A percentile compares a stretch with the other conserved stretches of the same genome.
Conservation (phyloP, 192 early-diverging fungal genomes). For the Coemansia sp. region DNA sequence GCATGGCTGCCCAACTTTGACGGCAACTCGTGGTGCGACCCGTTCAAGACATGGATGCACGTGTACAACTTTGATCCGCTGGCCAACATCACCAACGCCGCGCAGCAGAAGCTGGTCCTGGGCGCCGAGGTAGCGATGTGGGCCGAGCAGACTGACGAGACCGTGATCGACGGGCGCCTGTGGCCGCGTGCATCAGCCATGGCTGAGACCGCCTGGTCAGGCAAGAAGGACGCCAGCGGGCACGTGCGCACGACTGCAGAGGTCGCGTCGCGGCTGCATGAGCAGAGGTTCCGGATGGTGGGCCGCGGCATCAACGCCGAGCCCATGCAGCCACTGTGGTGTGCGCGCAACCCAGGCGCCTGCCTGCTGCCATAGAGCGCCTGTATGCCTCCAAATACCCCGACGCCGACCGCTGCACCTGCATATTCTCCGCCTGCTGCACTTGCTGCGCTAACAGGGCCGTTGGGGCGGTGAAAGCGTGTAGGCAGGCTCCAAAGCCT, state of each 20-base stretch:
- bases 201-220: slow-evolving; percentile 60
- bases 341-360: slow-evolving; percentile 42
- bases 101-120: slow-evolving; percentile 50
- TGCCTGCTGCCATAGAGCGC: slow-evolving; percentile 12
- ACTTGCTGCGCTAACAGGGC: no score
- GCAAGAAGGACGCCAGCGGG: slow-evolving; percentile 40
- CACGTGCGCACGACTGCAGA: slow-evolving; percentile 44
- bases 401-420: no score
- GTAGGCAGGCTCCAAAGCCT: no score
- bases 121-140: slow-evolving; percentile 61
- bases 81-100: slow-evolving; percentile 35
- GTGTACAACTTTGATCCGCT: slow-evolving; percentile 55
- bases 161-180: slow-evolving; percentile 49
- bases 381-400: no score
- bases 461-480: no score
- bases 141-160: slow-evolving; percentile 56
- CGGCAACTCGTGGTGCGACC: slow-evolving; percentile 59
- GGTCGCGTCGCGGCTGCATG: slow-evolving; percentile 56
- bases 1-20: slow-evolving; percentile 57
- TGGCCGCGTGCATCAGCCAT: slow-evolving; percentile 59
- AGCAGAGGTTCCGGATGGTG: slow-evolving; percentile 58
- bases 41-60: slow-evolving; percentile 61
- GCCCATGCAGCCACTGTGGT: slow-evolving; percentile 64
- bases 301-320: slow-evolving; percentile 54
- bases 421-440: no score